Percentiles rank a stretch among this genome's conserved stretches.
phyloP scores from a whole-genome alignment of 2,329 filamentous ascomycete species.

The Fusarium odoratissimum region DNA sequence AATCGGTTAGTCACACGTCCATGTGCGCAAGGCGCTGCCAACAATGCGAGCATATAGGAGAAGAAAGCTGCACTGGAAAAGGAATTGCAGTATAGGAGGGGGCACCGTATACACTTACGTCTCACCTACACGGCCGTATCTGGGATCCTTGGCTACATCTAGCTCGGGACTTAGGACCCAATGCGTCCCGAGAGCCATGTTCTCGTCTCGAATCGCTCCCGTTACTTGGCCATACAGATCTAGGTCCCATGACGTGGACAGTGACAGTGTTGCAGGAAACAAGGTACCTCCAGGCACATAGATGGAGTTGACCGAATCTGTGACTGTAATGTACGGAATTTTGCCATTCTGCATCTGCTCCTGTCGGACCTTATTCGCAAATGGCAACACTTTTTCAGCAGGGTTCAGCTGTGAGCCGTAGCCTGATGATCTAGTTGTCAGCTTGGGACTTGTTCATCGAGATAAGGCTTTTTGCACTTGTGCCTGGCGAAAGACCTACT shows the following conservation, averaged over 20 bases:
- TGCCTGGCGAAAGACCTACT: background rate
- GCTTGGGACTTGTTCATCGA: background rate
- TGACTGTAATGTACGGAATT: background rate
- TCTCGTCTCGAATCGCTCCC: background rate
- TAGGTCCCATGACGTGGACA: background rate
- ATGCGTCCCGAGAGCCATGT: background rate
- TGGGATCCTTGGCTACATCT: background rate
- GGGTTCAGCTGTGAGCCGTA: background rate
- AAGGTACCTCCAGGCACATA: background rate
- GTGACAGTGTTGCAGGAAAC: background rate
- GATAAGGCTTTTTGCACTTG: background rate
- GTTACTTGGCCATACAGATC: background rate
- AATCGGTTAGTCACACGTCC: rapidly evolving
- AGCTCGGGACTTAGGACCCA: background rate
- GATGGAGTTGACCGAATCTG: background rate
- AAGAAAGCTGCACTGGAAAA: rapidly evolving
- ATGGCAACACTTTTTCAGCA: background rate
- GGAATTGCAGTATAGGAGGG: background rate
- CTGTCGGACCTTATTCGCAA: background rate
- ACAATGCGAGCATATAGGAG: rapidly evolving
- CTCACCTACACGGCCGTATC: background rate
- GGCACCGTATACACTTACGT: background rate
- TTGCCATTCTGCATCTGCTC: background rate
- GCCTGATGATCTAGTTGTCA: background rate
- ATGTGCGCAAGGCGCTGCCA: rapidly evolving